phyloP scores from a whole-genome alignment of 495 filamentous ascomycete species.

The Penicillium fimorum region DNA sequence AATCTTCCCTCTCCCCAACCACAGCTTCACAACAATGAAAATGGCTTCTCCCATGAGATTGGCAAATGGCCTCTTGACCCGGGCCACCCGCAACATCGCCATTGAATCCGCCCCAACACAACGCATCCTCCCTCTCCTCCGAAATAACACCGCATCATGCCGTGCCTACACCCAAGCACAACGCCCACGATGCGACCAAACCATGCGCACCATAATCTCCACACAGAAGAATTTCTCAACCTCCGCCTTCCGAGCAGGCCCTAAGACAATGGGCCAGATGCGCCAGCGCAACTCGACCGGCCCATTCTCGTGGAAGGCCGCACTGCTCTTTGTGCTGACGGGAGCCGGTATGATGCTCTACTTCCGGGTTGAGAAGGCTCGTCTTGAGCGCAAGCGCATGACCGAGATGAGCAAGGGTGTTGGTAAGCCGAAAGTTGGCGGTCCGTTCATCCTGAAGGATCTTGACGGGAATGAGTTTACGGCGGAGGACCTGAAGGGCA shows the following conservation, averaged over 20 bases:
- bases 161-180: conserved; percentile 30
- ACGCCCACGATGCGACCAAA: conserved; percentile 23
- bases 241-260: conserved; percentile 24
- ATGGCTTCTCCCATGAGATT: conserved; percentile 38
- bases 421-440: conserved; percentile 89
- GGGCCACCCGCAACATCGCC: conserved; percentile 26
- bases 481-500: conserved; percentile 77
- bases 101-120: conserved; percentile 21
- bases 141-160: conserved; percentile 21
- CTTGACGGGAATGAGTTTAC: conserved; percentile 74
- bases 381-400: conserved; percentile 80
- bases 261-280: conserved; percentile 46
- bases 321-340: conserved; percentile 77
- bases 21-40: conserved; percentile 12
- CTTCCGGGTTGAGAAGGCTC: conserved; percentile 85
- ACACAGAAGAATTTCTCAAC: conserved; percentile 35
- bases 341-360: conserved; percentile 78
- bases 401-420: conserved; percentile 91
- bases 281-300: conserved; percentile 42
- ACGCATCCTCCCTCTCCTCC: conserved; percentile 23
- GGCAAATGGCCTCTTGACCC: conserved; percentile 28
- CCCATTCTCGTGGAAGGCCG: conserved; percentile 89
- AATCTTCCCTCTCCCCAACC: conserved; percentile 8
- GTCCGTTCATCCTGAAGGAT: conserved; percentile 77
- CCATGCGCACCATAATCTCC: conserved; percentile 14